Evolutionary conservation across 225 moss, liverwort and hornwort genomes (phyloP).

Genomic region (Pseudisothecium myosuroides): DNA sequence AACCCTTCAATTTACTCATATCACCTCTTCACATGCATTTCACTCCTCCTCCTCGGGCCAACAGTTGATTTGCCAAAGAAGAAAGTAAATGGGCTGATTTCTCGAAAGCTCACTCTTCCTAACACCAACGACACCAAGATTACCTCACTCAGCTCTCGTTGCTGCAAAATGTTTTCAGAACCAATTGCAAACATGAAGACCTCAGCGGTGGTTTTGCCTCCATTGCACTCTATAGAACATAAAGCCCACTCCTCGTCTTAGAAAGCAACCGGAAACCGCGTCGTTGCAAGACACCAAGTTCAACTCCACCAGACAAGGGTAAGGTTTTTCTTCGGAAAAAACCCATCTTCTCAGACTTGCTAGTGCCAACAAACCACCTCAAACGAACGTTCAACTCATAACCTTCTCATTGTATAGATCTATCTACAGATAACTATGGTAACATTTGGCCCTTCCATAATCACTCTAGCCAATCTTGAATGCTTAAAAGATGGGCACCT

Average conservation of each 20-base stretch:
- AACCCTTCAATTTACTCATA: background rate
- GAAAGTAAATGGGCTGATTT: background rate
- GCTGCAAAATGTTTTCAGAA: constrained; percentile 77
- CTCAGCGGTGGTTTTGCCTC: constrained; percentile 45
- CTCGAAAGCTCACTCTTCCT: background rate
- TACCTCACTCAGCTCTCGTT: constrained; percentile 78
- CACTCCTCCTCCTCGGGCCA: background rate
- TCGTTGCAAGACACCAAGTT: background rate
- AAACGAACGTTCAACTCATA: background rate
- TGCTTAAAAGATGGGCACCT: background rate
- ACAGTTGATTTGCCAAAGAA: background rate
- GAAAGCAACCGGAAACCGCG: background rate
- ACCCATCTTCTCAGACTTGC: background rate
- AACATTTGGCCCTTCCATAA: background rate
- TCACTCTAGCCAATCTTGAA: background rate
- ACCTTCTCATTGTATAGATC: background rate
- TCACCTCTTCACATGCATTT: background rate
- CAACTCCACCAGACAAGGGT: background rate
- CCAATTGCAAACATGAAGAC: constrained; percentile 45
- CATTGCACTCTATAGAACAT: constrained; percentile 45
- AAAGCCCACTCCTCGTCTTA: background rate
- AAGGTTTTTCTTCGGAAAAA: background rate
- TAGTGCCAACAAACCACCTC: background rate
- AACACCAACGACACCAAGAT: background rate
- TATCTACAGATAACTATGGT: background rate